Evolutionary conservation across 495 filamentous ascomycete genomes (phyloP), one percentile per base, ranked within the genome.

Genomic region (Penicillium tannophilum): DNA sequence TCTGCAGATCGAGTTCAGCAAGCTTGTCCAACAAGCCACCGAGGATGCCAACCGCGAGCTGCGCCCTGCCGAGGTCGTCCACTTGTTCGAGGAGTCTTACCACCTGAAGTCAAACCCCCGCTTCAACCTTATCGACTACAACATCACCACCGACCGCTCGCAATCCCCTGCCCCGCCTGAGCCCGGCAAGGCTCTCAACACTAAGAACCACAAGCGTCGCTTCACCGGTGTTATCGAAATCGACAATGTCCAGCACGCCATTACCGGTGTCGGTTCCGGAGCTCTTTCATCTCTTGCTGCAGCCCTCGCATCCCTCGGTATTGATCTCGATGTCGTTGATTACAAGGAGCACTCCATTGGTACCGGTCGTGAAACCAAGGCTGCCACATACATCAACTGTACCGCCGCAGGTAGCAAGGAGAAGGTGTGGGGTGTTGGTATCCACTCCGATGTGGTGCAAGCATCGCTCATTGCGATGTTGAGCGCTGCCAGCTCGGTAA

Each of bases 261-360:
- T 98, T 60, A 83, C 80, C 17, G 93, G 95, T 54, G 79, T 86
- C 3, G 94, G 95, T 14, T 92, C 93, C 68, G 94, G 94, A 65
- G 90, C 93, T 12, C 90, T 97, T 57, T 97, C 92, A 1, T 90
- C 89, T 41, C 75, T 98, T 61, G 90, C 92, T 14, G 86, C 92
- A 61, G 94, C 93, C 10, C 82, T 98, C 24, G 81, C 84, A 48
- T 79, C 81, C 8, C 77, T 98, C n/a, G 90, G 90, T 31, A 87
- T 98, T 44, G 89, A 97, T 64, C 79, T 98, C 4, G 92, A 98
- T 69, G 93, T 98, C 52, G 84, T 84, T 48, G 91, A 97, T 69
- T 98, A 98, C 74, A 97, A 96, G 76, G 95, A 97, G 71, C 95
- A 98, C 75, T 89, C 92, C 26, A 91, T 98, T 63, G 92, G 53